Evolutionary conservation across 2,329 filamentous ascomycete genomes (phyloP).

Genomic region (Hymenoscyphus fructigenus): DNA sequence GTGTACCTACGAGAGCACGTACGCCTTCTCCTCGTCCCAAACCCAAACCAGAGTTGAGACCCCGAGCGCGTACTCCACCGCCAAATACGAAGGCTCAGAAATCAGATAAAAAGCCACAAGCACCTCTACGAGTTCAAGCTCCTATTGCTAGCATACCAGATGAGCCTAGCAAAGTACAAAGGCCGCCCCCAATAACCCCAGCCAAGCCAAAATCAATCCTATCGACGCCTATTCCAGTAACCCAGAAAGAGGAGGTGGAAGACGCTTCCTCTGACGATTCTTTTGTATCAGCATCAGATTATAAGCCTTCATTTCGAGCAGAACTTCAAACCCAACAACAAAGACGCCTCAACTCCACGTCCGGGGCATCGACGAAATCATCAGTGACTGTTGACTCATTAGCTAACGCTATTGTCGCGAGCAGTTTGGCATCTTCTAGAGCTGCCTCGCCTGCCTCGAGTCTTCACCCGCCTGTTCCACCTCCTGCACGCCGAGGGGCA

Average conservation of each 20-base stretch:
- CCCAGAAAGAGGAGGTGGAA: slow-evolving; percentile 18
- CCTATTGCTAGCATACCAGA: not conserved
- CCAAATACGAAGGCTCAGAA: slow-evolving; percentile 4
- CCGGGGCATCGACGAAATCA: slow-evolving; percentile 20
- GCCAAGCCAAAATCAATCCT: slow-evolving; percentile 27
- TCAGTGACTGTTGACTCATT: slow-evolving; percentile 61
- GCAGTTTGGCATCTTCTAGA: slow-evolving; percentile 67
- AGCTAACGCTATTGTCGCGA: slow-evolving; percentile 72
- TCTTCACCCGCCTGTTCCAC: slow-evolving; percentile 27
- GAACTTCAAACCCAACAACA: slow-evolving; percentile 28
- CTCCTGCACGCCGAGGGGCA: slow-evolving; percentile 36
- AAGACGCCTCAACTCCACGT: slow-evolving; percentile 18
- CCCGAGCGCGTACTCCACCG: slow-evolving; percentile 14
- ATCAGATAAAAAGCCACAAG: not conserved
- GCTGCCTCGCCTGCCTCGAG: slow-evolving; percentile 39
- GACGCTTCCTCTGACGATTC: slow-evolving; percentile 35
- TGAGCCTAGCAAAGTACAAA: not conserved
- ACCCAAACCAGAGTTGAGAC: slow-evolving; percentile 18
- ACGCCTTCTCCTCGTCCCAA: slow-evolving; percentile 15
- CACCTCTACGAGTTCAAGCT: not conserved
- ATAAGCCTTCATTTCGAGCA: slow-evolving; percentile 29
- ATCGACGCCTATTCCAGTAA: slow-evolving; percentile 8
- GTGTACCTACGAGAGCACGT: slow-evolving; percentile 6
- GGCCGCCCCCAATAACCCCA: slow-evolving; percentile 13
- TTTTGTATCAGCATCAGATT: slow-evolving; percentile 36